phyloP scores from a whole-genome alignment of 2,329 filamentous ascomycete genomes.

The Macrophomina pseudophaseolina region DNA sequence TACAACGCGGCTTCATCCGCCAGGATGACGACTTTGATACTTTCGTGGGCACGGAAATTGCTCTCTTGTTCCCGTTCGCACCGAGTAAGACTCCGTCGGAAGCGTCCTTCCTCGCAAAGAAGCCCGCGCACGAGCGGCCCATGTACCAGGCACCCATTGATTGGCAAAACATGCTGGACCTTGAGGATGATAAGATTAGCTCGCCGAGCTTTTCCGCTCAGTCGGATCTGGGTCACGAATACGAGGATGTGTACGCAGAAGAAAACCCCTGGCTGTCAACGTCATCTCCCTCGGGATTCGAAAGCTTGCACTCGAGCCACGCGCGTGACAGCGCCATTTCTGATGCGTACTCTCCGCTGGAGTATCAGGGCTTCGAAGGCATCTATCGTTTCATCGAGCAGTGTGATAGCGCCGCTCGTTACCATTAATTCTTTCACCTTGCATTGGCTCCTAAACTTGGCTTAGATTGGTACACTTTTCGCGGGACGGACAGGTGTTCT shows the following conservation, averaged over 20 bases:
- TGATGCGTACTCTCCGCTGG: slow-evolving; percentile 51
- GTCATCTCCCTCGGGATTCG: slow-evolving; percentile 58
- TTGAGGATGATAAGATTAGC: slow-evolving; percentile 32
- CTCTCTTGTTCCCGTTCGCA: slow-evolving; percentile 85
- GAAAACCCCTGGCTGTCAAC: slow-evolving; percentile 59
- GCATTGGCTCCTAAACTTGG: slow-evolving; percentile 1
- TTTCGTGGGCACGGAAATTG: slow-evolving; percentile 71
- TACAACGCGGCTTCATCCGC: slow-evolving; percentile 76
- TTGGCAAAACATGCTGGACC: slow-evolving; percentile 63
- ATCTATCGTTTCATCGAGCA: slow-evolving; percentile 70
- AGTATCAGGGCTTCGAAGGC: slow-evolving; percentile 68
- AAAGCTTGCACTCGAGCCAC: slow-evolving; percentile 62
- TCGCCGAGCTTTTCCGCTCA: slow-evolving; percentile 44
- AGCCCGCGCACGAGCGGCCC: slow-evolving; percentile 38
- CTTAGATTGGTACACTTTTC: slow-evolving; percentile 17
- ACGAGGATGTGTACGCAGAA: slow-evolving; percentile 46
- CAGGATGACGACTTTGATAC: slow-evolving; percentile 79
- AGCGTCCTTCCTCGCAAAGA: slow-evolving; percentile 51
- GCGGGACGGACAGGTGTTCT: slow-evolving; percentile 2
- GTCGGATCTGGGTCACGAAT: slow-evolving; percentile 47
- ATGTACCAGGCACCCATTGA: slow-evolving; percentile 53
- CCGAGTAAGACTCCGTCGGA: slow-evolving; percentile 62
- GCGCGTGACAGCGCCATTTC: slow-evolving; percentile 40
- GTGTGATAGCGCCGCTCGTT: slow-evolving; percentile 52
- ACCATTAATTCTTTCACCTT: background rate